Evolutionary conservation across 129 eudicot species (phyloP).

Genomic region (Heracleum sosnowskyi): DNA sequence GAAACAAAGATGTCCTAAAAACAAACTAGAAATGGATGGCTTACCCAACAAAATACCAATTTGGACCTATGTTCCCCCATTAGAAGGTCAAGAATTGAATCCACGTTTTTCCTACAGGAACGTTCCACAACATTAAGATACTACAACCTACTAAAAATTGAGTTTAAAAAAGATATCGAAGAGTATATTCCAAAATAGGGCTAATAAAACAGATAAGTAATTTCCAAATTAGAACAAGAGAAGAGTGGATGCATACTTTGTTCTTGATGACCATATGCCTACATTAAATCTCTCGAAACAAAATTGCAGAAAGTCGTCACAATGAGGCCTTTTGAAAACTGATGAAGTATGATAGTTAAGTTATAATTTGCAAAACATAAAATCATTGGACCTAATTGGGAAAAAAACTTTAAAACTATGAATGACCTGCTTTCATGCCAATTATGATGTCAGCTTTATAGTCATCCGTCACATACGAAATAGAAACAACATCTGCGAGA

Average conservation of each 20-base stretch:
- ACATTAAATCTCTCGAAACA: conserved; percentile 78
- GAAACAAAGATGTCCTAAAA: not conserved
- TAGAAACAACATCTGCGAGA: conserved; percentile 61
- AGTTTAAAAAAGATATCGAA: not conserved
- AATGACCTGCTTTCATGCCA: conserved; percentile 61
- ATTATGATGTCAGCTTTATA: conserved; percentile 39
- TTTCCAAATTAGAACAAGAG: not conserved
- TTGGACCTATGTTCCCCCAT: conserved; percentile 34
- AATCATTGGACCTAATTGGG: conserved; percentile 3
- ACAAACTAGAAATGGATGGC: not conserved
- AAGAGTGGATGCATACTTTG: conserved; percentile 33
- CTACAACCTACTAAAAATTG: not conserved
- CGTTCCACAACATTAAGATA: not conserved
- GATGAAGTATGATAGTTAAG: conserved; percentile 11
- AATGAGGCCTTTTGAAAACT: conserved; percentile 88
- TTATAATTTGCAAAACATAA: not conserved
- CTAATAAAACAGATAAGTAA: not conserved
- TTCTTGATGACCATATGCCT: conserved; percentile 92
- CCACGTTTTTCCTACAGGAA: conserved; percentile 57
- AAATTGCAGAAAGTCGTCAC: conserved; percentile 81
- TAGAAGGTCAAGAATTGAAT: conserved; percentile 57
- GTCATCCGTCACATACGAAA: conserved; percentile 27
- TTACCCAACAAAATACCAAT: conserved; percentile 81
- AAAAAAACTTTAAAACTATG: not conserved
- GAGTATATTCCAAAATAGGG: not conserved